Percentiles rank a stretch among this genome's conserved stretches.
Conservation (phyloP, 805 yeast species). For the Kazachstania martiniae region DNA sequence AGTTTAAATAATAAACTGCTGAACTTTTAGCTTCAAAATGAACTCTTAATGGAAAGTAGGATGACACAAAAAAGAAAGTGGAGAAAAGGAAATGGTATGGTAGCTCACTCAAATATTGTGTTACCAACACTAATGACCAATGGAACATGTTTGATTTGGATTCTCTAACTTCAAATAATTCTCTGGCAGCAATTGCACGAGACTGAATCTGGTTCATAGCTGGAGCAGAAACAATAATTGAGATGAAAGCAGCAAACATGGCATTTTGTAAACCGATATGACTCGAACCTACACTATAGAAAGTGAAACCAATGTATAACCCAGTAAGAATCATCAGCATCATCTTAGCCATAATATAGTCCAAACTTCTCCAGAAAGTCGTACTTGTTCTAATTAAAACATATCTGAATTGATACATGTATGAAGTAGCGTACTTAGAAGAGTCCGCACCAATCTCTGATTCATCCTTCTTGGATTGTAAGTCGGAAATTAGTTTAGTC, state of each 20-base stretch:
- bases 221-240: conserved; percentile 32
- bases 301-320: conserved; percentile 44
- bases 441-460: conserved; percentile 7
- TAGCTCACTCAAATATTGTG: conserved; percentile 28
- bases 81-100: conserved; percentile 26
- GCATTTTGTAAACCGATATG: conserved; percentile 32
- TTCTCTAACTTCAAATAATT: conserved; percentile 33
- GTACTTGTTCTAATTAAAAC: conserved; percentile 23
- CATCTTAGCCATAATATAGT: conserved; percentile 32
- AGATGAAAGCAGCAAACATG: conserved; percentile 29
- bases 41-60: conserved; percentile 33
- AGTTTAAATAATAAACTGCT: conserved; percentile 41
- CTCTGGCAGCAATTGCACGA: conserved; percentile 30
- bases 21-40: conserved; percentile 27
- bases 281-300: conserved; percentile 41
- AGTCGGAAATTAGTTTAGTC: conserved; percentile 38
- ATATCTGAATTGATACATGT: conserved; percentile 24
- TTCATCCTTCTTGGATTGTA: conserved; percentile 7
- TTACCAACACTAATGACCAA: conserved; percentile 30
- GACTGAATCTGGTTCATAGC: conserved; percentile 31
- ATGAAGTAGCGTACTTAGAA: conserved; percentile 16
- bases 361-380: conserved; percentile 32
- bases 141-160: conserved; percentile 32
- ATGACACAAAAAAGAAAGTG: conserved; percentile 27
- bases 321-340: conserved; percentile 35